A percentile compares a stretch with the other conserved stretches of the same genome.
Evolutionary conservation across 139 green algal species (phyloP).

Genomic region (Pleodorina starrii): DNA sequence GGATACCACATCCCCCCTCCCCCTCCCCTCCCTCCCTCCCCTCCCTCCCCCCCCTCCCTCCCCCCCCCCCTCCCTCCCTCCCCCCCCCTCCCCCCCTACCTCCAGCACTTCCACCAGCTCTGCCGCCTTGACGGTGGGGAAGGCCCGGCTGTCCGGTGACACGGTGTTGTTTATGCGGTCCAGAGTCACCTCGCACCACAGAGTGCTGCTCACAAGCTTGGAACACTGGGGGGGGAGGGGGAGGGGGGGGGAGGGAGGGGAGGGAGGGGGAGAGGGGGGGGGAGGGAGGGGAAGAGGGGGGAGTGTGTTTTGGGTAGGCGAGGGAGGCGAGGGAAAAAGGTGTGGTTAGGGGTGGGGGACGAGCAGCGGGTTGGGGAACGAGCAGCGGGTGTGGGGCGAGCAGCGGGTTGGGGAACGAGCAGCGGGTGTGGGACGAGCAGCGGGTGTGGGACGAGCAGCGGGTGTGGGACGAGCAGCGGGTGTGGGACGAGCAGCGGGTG

Average conservation of each 20-base stretch:
- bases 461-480: too few species aligned
- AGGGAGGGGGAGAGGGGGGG: not conserved
- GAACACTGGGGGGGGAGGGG: conserved; percentile 14
- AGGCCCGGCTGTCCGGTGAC: conserved; percentile 49
- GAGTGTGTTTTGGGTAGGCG: not conserved
- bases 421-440: too few species aligned
- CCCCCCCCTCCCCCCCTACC: not conserved
- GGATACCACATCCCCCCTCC: too few species aligned
- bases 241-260: not conserved
- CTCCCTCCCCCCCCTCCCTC: not conserved
- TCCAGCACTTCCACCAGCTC: conserved; percentile 38
- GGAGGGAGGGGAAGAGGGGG: not conserved
- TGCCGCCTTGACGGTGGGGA: conserved; percentile 46
- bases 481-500: too few species aligned
- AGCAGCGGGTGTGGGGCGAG: not conserved
- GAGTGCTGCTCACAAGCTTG: not conserved
- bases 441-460: too few species aligned
- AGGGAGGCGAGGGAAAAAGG: not conserved
- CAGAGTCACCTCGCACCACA: conserved; percentile 30
- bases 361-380: not conserved
- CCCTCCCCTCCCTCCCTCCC: not conserved
- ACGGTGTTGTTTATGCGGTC: conserved; percentile 46
- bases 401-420: not conserved
- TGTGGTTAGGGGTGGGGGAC: not conserved
- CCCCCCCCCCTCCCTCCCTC: not conserved